These are phyloP conservation scores for Penicillium concentricum DNA, from an alignment of 2,329 filamentous ascomycete genomes.

Conservation along the genomic window DNA sequence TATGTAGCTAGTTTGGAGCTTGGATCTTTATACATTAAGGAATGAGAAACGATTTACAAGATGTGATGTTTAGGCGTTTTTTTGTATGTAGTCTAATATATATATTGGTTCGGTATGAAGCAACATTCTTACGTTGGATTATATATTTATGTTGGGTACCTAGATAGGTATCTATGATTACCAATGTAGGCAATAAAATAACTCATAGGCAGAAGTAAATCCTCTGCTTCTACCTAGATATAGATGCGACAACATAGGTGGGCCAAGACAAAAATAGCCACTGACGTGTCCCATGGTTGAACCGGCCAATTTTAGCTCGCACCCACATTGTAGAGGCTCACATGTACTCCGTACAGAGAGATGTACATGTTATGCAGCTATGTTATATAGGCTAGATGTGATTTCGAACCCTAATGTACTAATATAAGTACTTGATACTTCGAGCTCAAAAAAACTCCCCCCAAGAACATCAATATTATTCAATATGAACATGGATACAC, in stretches of 20 bases:
- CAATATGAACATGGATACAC: not conserved
- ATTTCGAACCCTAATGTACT: not conserved
- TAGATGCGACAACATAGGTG: not conserved
- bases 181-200: no score
- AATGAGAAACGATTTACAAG: not conserved
- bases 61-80: no score
- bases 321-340: conserved; percentile 8
- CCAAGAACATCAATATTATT: not conserved
- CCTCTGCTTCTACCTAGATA: no score
- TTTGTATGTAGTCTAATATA: not conserved
- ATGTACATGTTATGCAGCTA: not conserved
- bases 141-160: no score
- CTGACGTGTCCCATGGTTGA: conserved; percentile 26
- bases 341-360: not conserved
- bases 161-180: no score
- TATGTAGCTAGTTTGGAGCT: not conserved
- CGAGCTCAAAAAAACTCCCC: not conserved
- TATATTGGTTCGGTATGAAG: not conserved
- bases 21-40: not conserved
- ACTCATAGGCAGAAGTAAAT: not conserved
- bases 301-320: conserved; percentile 17
- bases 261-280: conserved; percentile 8
- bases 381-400: no score
- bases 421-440: not conserved
- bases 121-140: no score